phyloP scores from a whole-genome alignment of 2,329 filamentous ascomycete genomes.

The Pseudocercospora musae region DNA sequence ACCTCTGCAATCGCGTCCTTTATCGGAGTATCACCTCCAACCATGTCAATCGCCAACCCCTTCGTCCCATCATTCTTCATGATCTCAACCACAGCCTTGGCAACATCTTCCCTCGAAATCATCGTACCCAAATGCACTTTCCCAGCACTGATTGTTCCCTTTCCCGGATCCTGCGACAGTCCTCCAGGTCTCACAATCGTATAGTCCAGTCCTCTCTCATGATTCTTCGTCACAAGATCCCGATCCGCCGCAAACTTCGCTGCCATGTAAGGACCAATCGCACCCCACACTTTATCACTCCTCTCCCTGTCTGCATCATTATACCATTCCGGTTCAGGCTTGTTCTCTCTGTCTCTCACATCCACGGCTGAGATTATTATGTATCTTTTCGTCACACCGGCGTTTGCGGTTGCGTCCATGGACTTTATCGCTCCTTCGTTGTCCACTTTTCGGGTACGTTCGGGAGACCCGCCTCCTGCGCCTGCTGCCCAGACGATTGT shows the following conservation, averaged over 20 bases:
- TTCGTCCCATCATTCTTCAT: slow-evolving; percentile 49
- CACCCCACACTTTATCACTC: slow-evolving; percentile 40
- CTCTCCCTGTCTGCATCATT: slow-evolving; percentile 37
- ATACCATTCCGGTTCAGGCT: slow-evolving; percentile 45
- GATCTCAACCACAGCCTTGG: slow-evolving; percentile 54
- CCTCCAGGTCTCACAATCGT: slow-evolving; percentile 46
- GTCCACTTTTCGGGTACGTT: slow-evolving; percentile 59
- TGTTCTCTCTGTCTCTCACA: slow-evolving; percentile 47
- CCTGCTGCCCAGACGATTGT: slow-evolving; percentile 35
- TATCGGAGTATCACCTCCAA: slow-evolving; percentile 41
- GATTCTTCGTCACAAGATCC: slow-evolving; percentile 40
- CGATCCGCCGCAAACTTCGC: slow-evolving; percentile 46
- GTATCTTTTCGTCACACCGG: slow-evolving; percentile 57
- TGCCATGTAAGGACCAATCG: slow-evolving; percentile 41
- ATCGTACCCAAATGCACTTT: slow-evolving; percentile 39
- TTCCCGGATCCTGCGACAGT: slow-evolving; percentile 47
- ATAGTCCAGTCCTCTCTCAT: slow-evolving; percentile 41
- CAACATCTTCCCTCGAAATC: slow-evolving; percentile 59
- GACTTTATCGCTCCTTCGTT: slow-evolving; percentile 62
- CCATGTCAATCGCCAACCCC: slow-evolving; percentile 45
- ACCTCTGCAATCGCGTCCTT: slow-evolving; percentile 41
- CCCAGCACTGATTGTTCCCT: slow-evolving; percentile 43
- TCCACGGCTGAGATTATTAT: slow-evolving; percentile 62
- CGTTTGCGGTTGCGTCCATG: slow-evolving; percentile 57
- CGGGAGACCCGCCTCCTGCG: slow-evolving; percentile 42